phyloP scores from a whole-genome alignment of 164 flowering plant genomes.

The Cinnamomum chago region DNA sequence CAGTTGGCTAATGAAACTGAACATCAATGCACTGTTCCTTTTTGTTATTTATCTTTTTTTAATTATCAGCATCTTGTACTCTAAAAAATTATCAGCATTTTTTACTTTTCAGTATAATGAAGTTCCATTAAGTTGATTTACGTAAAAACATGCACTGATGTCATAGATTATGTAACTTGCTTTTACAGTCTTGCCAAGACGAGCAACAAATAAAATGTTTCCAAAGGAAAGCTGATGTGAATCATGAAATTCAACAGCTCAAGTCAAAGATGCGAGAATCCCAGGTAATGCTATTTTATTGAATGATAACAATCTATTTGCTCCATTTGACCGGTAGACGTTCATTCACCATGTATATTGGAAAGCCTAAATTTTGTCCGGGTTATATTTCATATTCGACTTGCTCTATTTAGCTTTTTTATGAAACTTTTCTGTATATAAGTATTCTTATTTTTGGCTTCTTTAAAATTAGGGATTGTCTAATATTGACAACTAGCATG shows the following conservation, averaged over 20 bases:
- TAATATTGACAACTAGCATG: too few species aligned
- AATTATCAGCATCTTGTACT: not conserved
- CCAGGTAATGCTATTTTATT: conserved; percentile 49
- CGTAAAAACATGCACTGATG: not conserved
- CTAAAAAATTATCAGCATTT: not conserved
- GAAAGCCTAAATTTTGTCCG: too few species aligned
- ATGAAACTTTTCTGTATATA: too few species aligned
- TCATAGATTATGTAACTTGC: not conserved
- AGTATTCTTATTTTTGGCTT: too few species aligned
- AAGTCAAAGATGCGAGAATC: conserved; percentile 96
- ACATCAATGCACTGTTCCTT: not conserved
- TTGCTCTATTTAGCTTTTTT: too few species aligned
- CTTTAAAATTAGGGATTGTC: too few species aligned
- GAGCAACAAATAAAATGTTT: conserved; percentile 63
- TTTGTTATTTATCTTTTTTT: not conserved
- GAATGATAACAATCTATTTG: not conserved
- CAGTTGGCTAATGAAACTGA: not conserved
- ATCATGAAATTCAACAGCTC: conserved; percentile 94
- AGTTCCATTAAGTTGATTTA: not conserved
- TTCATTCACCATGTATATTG: too few species aligned
- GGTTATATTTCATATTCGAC: too few species aligned
- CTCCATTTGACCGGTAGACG: not conserved
- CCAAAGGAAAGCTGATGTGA: conserved; percentile 90
- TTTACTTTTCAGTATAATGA: not conserved
- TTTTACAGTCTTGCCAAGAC: conserved; percentile 60